phyloP scores from a whole-genome alignment of 306 rosid species.

The Cotoneaster glaucophyllus region DNA sequence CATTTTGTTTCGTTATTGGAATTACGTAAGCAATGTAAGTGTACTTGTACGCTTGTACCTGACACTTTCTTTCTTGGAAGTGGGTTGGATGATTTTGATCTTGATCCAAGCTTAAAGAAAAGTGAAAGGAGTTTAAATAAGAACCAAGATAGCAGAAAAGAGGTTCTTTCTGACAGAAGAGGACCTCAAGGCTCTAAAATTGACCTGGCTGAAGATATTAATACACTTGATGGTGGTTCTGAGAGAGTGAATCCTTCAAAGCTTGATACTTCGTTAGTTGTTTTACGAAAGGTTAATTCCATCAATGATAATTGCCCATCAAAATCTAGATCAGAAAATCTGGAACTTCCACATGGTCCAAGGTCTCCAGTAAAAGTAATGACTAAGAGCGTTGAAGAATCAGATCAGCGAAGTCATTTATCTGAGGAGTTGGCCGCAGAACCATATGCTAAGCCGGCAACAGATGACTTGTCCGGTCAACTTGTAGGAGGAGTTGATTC shows the following conservation, averaged over 20 bases:
- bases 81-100: constrained; percentile 65
- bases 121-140: constrained; percentile 33
- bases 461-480: constrained; percentile 18
- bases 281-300: constrained; percentile 28
- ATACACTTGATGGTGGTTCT: constrained; percentile 34
- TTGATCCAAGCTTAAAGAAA: constrained; percentile 35
- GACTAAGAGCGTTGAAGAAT: constrained; percentile 20
- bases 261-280: constrained; percentile 30
- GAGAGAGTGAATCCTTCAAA: constrained; percentile 29
- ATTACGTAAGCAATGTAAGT: constrained; percentile 2
- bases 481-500: constrained; percentile 24
- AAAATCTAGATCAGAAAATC: constrained; percentile 23
- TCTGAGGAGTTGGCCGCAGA: constrained; percentile 24
- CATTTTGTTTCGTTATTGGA: constrained; percentile 5
- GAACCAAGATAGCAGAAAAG: constrained; percentile 33
- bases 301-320: constrained; percentile 29
- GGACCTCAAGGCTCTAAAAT: constrained; percentile 32
- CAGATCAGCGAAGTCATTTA: constrained; percentile 25
- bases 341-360: constrained; percentile 18
- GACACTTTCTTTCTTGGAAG: constrained; percentile 5
- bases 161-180: constrained; percentile 31
- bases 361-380: constrained; percentile 23
- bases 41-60: constrained; percentile 17
- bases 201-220: constrained; percentile 21
- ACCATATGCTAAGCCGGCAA: constrained; percentile 24